Evolutionary conservation across 2,329 filamentous ascomycete species (phyloP).

Genomic region (Paecilomyces fulvus): DNA sequence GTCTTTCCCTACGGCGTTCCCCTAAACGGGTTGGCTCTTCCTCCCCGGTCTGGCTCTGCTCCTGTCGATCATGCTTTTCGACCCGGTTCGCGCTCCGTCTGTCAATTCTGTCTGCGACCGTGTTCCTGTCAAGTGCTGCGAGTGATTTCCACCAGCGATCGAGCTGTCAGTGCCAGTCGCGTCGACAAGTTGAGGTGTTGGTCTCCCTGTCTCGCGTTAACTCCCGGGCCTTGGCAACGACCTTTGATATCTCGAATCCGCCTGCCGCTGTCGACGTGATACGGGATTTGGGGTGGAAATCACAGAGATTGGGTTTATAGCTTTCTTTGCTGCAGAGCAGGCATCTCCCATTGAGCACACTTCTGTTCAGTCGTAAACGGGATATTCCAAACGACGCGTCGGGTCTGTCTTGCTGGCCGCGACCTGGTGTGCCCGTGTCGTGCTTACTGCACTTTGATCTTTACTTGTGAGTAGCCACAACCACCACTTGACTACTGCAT

Average conservation of each 20-base stretch:
- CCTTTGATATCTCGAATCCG: background rate
- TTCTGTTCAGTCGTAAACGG: background rate
- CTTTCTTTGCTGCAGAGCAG: background rate
- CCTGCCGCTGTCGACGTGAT: background rate
- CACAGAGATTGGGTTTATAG: background rate
- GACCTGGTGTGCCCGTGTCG: constrained; percentile 1
- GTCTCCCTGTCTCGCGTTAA: background rate
- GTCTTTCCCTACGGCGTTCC: constrained; percentile 3
- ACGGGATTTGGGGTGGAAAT: background rate
- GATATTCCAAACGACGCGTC: constrained; percentile 1
- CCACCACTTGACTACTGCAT: background rate
- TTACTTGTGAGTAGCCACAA: constrained; percentile 1
- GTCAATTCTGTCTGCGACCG: constrained; percentile 13
- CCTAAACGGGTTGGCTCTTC: constrained; percentile 9
- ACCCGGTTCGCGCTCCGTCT: constrained; percentile 8
- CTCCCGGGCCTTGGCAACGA: background rate
- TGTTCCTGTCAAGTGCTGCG: constrained; percentile 10
- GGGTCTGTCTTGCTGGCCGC: background rate
- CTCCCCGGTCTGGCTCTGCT: constrained; percentile 3
- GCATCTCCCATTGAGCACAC: constrained; percentile 1
- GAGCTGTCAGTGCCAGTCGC: background rate
- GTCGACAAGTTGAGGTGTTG: background rate
- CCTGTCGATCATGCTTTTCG: constrained; percentile 17
- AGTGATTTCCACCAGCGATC: background rate
- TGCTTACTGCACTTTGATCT: background rate